phyloP scores from a whole-genome alignment of 2,329 filamentous ascomycete genomes.

The Cordyceps militaris region DNA sequence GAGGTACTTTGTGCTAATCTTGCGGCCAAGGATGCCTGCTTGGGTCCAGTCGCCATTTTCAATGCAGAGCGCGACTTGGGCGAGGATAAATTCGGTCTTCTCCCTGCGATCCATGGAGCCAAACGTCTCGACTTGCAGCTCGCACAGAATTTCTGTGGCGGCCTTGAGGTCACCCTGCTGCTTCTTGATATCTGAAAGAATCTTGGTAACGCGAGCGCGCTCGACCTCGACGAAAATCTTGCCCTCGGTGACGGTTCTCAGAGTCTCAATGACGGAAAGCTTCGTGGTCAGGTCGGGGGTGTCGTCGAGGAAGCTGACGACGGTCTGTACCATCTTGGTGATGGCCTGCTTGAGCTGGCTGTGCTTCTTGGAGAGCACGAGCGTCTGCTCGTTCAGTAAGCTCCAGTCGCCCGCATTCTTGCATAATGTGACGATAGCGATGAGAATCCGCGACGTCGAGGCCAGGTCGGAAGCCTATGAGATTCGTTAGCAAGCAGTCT shows the following conservation, averaged over 20 bases:
- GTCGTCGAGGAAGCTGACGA: slow-evolving; percentile 84
- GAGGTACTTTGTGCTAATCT: slow-evolving; percentile 94
- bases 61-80: slow-evolving; percentile 91
- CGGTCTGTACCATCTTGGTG: slow-evolving; percentile 97
- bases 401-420: slow-evolving; percentile 91
- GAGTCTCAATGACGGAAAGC: slow-evolving; percentile 85
- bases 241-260: slow-evolving; percentile 94
- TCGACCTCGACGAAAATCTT: slow-evolving; percentile 99
- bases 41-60: slow-evolving; percentile 95
- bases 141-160: slow-evolving; percentile 88
- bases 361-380: slow-evolving; percentile 98
- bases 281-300: slow-evolving; percentile 83
- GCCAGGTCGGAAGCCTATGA: slow-evolving; percentile 87
- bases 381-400: slow-evolving; percentile 91
- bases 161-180: slow-evolving; percentile 84
- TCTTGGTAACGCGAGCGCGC: slow-evolving; percentile 87
- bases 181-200: slow-evolving; percentile 96
- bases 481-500: slow-evolving; percentile 19
- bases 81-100: slow-evolving; percentile 97
- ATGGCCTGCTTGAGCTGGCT: slow-evolving; percentile 98
- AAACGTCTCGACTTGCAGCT: slow-evolving; percentile 97
- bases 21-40: slow-evolving; percentile 84
- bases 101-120: slow-evolving; percentile 95
- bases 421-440: slow-evolving; percentile 87
- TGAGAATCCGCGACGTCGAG: slow-evolving; percentile 82